These are phyloP conservation scores for Rhizopus stolonifer DNA, from an alignment of 371 early-diverging fungal species.

Conservation along the genomic window DNA sequence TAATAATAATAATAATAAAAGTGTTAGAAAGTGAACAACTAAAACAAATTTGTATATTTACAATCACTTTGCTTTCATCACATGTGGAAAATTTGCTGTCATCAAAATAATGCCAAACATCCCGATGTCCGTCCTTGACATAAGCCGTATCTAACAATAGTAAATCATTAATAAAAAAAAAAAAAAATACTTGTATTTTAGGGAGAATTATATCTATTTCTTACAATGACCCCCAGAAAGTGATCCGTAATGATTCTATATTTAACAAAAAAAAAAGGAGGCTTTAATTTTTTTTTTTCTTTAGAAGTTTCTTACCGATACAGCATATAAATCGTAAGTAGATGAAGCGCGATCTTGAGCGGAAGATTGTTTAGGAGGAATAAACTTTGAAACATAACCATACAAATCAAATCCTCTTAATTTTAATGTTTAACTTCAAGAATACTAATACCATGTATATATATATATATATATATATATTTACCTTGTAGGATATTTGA, in stretches of 20 bases:
- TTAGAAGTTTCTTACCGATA: constrained; percentile 55
- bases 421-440: not conserved
- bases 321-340: constrained; percentile 84
- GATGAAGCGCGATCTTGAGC: constrained; percentile 21
- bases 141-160: constrained; percentile 77
- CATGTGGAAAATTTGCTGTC: constrained; percentile 81
- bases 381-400: constrained; percentile 31
- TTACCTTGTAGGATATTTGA: constrained; percentile 77
- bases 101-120: constrained; percentile 92
- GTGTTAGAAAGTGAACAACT: constrained; percentile 7
- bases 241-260: constrained; percentile 87
- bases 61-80: constrained; percentile 63
- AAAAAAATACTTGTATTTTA: no score
- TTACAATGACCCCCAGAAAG: constrained; percentile 89
- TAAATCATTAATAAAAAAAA: constrained; percentile 10
- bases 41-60: constrained; percentile 41
- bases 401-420: constrained; percentile 40
- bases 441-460: no score
- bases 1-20: not conserved
- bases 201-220: no score
- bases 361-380: constrained; percentile 20
- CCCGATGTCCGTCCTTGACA: constrained; percentile 74
- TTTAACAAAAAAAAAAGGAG: not conserved
- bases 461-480: not conserved
- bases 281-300: not conserved